Percentiles rank a stretch among this genome's conserved stretches.
phyloP scores from a whole-genome alignment of 352 stramenopile species.

The Phytophthora syringae region DNA sequence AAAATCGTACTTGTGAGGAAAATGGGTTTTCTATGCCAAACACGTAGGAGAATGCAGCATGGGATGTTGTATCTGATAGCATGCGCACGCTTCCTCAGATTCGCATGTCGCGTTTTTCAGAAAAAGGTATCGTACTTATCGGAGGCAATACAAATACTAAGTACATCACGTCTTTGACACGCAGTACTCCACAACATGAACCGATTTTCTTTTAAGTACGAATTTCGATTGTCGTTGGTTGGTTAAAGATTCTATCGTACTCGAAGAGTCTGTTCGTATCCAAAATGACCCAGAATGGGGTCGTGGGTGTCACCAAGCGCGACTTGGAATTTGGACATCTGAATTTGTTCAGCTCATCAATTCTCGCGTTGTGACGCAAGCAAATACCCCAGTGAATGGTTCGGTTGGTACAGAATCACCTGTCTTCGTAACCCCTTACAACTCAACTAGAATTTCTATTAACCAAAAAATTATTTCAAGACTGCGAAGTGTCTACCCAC shows the following conservation, averaged over 20 bases:
- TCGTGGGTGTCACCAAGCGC: neutral
- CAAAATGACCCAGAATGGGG: slow-evolving; percentile 6
- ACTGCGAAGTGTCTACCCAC: neutral
- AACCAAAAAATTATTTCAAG: slow-evolving; percentile 1
- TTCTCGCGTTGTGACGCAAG: neutral
- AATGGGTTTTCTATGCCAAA: neutral
- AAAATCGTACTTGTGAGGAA: neutral
- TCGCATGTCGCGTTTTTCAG: neutral
- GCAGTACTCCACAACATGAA: slow-evolving; percentile 8
- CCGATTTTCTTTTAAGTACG: neutral
- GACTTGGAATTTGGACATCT: neutral
- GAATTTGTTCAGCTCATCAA: neutral
- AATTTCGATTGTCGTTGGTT: slow-evolving; percentile 11
- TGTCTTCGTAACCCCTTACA: neutral
- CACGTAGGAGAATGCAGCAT: slow-evolving; percentile 1
- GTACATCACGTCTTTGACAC: neutral
- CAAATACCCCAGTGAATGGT: neutral
- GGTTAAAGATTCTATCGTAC: slow-evolving; percentile 2
- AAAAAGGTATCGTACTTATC: slow-evolving; percentile 4
- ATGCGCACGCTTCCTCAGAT: neutral
- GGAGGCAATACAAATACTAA: slow-evolving; percentile 6
- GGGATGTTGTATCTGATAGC: neutral
- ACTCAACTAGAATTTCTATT: neutral
- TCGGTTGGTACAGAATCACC: neutral
- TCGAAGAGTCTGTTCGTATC: slow-evolving; percentile 6